Conservation (phyloP, 2,329 filamentous ascomycete species). For the Monascus ruber region DNA sequence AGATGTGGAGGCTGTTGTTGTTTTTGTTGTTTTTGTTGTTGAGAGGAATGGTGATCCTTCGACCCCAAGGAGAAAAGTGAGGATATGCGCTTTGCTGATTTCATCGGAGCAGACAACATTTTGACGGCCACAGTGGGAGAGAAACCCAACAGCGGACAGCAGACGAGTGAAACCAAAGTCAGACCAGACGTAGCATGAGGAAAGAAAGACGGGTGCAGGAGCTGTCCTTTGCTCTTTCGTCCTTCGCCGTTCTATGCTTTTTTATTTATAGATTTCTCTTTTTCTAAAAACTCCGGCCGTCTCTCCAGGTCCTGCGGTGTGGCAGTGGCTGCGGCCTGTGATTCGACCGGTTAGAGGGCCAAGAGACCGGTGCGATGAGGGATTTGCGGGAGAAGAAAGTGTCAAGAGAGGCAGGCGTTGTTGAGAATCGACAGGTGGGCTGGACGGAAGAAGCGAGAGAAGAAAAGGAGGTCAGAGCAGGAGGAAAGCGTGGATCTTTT, state of each 20-base stretch:
- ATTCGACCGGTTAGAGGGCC: conserved; percentile 1
- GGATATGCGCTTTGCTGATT: conserved; percentile 35
- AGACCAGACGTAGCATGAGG: no score
- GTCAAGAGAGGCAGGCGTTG: not conserved
- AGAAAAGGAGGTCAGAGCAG: not conserved
- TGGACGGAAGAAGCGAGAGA: not conserved
- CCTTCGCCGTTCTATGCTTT: no score
- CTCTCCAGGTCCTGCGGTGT: no score
- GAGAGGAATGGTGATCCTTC: conserved; percentile 22
- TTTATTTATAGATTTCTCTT: no score
- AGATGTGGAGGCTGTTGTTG: conserved; percentile 11
- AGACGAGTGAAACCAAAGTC: not conserved
- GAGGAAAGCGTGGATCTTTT: not conserved
- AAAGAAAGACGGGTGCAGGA: no score
- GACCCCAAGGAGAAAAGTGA: conserved; percentile 34
- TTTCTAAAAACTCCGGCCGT: no score
- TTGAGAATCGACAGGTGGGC: not conserved
- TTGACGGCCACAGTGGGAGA: conserved; percentile 6
- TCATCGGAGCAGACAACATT: conserved; percentile 32
- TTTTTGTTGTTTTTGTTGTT: conserved; percentile 10
- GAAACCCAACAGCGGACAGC: not conserved
- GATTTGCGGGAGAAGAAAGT: conserved; percentile 16
- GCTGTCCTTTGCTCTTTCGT: no score
- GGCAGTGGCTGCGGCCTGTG: no score
- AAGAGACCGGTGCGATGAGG: conserved; percentile 28